A percentile compares a stretch with the other conserved stretches of the same genome.
Evolutionary conservation across 371 early-diverging fungal species (phyloP).

Genomic region (Dinochytrium kinnereticum): DNA sequence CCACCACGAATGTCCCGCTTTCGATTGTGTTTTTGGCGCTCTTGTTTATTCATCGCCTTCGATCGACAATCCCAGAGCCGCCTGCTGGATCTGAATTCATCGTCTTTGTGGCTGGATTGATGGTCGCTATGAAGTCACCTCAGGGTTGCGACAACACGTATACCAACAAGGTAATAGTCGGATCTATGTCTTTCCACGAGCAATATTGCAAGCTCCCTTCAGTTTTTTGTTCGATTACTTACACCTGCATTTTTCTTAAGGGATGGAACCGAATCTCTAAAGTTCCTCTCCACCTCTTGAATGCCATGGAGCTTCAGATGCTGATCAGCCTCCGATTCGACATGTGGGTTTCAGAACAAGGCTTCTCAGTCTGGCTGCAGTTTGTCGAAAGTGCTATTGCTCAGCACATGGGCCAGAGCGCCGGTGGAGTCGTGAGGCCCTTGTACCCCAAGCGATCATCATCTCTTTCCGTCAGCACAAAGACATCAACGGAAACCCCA

Average conservation of each 20-base stretch:
- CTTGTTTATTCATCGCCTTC: slow-evolving; percentile 4
- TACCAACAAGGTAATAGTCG: slow-evolving; percentile 29
- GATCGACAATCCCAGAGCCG: neutral
- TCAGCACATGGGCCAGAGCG: slow-evolving; percentile 7
- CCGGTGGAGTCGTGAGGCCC: neutral
- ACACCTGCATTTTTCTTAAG: neutral
- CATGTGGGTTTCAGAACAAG: slow-evolving; percentile 19
- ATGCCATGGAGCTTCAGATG: slow-evolving; percentile 20
- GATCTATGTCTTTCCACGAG: neutral
- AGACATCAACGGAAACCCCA: neutral
- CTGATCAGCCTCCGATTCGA: slow-evolving; percentile 24
- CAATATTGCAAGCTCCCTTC: neutral
- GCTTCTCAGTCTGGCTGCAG: neutral
- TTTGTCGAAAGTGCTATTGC: slow-evolving; percentile 1
- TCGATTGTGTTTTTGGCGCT: slow-evolving; percentile 1
- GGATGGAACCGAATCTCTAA: slow-evolving; percentile 28
- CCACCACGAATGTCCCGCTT: neutral
- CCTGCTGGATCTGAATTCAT: slow-evolving; percentile 11
- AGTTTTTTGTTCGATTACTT: neutral
- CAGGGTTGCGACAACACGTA: slow-evolving; percentile 34
- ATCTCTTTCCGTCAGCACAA: neutral
- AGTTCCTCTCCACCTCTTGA: slow-evolving; percentile 21
- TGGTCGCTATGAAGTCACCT: slow-evolving; percentile 39
- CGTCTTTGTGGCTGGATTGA: slow-evolving; percentile 25
- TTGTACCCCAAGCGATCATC: neutral